These are phyloP conservation scores for Phialophora macrospora DNA, from an alignment of 2,329 filamentous ascomycete species.

Conservation along the genomic window DNA sequence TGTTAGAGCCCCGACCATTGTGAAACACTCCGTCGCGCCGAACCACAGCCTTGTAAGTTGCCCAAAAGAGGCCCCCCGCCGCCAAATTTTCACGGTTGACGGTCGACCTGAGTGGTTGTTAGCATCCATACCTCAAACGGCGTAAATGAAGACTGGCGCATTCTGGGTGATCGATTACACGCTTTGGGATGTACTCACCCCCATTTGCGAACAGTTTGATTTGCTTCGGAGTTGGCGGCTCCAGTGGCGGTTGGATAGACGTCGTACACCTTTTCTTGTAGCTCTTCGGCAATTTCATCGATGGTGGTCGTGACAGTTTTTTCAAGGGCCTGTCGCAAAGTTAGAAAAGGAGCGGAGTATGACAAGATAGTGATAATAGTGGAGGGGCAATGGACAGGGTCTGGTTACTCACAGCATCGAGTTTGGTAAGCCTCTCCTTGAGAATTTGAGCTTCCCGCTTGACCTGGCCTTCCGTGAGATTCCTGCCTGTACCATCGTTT, in stretches of 20 bases:
- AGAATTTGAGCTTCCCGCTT: constrained; percentile 48
- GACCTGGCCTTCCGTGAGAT: constrained; percentile 50
- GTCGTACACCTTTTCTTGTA: constrained; percentile 1
- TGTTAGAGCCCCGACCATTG: constrained; percentile 46
- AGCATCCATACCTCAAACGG: background rate
- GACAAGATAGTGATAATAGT: background rate
- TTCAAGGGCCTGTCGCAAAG: background rate
- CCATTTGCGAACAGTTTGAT: constrained; percentile 44
- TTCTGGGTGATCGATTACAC: background rate
- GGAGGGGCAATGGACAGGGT: background rate
- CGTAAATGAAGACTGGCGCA: background rate
- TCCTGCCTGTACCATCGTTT: constrained; percentile 49
- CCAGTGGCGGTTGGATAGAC: background rate
- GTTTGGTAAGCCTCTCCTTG: constrained; percentile 49
- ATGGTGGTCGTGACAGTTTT: background rate
- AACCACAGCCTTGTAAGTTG: constrained; percentile 63
- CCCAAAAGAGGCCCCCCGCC: constrained; percentile 56
- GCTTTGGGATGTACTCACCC: constrained; percentile 32
- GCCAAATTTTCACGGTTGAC: constrained; percentile 44
- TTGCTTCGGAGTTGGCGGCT: background rate
- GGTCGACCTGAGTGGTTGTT: constrained; percentile 30
- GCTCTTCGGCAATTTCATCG: background rate
- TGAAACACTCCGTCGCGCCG: constrained; percentile 56
- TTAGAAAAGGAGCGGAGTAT: background rate
- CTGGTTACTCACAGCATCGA: constrained; percentile 45